These are phyloP conservation scores for Aspergillus panamensis DNA, from an alignment of 495 filamentous ascomycete species.

Conservation along the genomic window DNA sequence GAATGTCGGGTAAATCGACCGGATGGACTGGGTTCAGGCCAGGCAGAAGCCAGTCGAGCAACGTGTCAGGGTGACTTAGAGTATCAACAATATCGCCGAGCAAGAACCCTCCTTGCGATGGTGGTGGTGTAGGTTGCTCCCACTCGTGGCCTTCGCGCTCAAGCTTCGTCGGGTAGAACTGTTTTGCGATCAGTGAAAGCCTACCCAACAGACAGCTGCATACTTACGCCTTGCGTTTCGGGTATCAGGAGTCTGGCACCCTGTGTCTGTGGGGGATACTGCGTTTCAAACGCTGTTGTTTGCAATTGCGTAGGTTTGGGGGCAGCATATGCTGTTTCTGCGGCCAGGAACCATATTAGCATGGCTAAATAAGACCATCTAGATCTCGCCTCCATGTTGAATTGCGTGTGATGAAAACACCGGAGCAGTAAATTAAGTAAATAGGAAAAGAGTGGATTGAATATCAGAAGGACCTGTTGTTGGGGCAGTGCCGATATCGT, in stretches of 20 bases:
- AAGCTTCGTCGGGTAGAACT: conserved; percentile 40
- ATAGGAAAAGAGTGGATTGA: neutral
- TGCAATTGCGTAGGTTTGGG: conserved; percentile 25
- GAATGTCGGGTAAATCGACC: neutral
- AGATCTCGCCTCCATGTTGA: conserved; percentile 20
- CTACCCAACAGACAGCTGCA: neutral
- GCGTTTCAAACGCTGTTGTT: conserved; percentile 31
- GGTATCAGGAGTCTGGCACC: conserved; percentile 26
- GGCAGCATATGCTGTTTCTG: conserved; percentile 27
- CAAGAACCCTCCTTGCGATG: conserved; percentile 27
- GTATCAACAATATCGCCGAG: conserved; percentile 22
- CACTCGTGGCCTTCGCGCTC: conserved; percentile 42
- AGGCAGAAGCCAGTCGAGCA: conserved; percentile 17
- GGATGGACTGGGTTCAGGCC: neutral
- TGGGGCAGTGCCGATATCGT: neutral
- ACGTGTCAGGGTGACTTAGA: conserved; percentile 26
- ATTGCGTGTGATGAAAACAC: conserved; percentile 6
- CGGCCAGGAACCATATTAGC: conserved; percentile 39
- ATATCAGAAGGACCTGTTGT: neutral
- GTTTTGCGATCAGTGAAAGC: conserved; percentile 5
- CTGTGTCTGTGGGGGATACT: conserved; percentile 34
- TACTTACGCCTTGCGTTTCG: conserved; percentile 34
- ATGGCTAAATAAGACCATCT: conserved; percentile 26
- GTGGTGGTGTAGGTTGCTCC: conserved; percentile 24
- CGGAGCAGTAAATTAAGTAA: neutral